These are phyloP conservation scores for Coleophoma eucalyptorum DNA, from an alignment of 2,329 filamentous ascomycete species.

Conservation along the genomic window DNA sequence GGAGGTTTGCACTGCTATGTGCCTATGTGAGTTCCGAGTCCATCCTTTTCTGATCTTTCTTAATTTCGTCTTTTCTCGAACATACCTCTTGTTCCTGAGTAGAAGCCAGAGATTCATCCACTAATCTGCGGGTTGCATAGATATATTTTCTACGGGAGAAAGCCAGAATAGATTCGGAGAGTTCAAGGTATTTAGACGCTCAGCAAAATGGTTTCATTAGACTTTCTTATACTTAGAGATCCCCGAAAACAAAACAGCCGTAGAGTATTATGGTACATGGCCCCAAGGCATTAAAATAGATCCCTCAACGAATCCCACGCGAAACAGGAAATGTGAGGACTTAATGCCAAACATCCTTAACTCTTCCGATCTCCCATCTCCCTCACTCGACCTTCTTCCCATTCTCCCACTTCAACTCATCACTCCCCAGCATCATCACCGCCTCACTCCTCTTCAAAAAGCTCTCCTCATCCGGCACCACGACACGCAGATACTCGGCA, in stretches of 20 bases:
- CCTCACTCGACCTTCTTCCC: no score
- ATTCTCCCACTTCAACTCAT: not conserved
- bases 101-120: not conserved
- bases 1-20: constrained; percentile 21
- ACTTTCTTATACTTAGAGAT: not conserved
- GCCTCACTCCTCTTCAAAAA: constrained; percentile 2
- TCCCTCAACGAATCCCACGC: no score
- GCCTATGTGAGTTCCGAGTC: not conserved
- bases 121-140: not conserved
- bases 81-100: not conserved
- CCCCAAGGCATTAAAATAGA: no score
- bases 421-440: constrained; percentile 3
- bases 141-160: not conserved
- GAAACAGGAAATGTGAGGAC: no score
- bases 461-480: constrained; percentile 5
- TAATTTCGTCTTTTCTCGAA: not conserved
- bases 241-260: not conserved
- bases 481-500: constrained; percentile 2
- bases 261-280: no score
- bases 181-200: no score
- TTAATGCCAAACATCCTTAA: no score
- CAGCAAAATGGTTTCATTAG: not conserved
- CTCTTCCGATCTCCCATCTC: no score
- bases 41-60: not conserved
- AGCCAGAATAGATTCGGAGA: not conserved